A percentile compares a stretch with the other conserved stretches of the same genome.
Conservation (phyloP, 83 land plant species). For the Thuja plicata region DNA sequence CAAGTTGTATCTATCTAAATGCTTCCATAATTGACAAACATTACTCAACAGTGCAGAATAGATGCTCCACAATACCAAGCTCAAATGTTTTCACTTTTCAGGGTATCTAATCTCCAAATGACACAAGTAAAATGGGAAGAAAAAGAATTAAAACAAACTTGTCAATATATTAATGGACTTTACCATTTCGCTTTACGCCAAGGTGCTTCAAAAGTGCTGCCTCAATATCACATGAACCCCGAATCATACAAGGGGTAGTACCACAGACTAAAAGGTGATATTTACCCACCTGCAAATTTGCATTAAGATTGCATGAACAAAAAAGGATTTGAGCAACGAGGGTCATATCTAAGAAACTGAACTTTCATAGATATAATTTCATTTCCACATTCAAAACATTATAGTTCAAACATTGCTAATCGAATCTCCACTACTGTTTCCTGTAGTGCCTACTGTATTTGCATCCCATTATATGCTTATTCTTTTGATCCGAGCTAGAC, state of each 20-base stretch:
- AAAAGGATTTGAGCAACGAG: background rate
- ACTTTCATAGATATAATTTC: background rate
- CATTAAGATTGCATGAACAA: background rate
- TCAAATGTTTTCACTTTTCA: background rate
- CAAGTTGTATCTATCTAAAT: background rate
- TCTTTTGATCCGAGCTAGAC: too few species aligned
- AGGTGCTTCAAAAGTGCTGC: slow-evolving; percentile 86
- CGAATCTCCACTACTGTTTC: background rate
- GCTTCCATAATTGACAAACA: background rate
- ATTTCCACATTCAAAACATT: background rate
- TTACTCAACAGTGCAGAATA: background rate
- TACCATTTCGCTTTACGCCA: slow-evolving; percentile 91
- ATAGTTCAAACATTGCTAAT: background rate
- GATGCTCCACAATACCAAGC: background rate
- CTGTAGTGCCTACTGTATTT: too few species aligned
- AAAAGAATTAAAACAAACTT: slow-evolving; percentile 4
- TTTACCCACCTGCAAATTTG: slow-evolving; percentile 77
- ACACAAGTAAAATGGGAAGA: background rate
- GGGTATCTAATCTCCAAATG: background rate
- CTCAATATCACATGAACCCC: slow-evolving; percentile 96
- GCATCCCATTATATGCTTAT: too few species aligned
- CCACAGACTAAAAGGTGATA: slow-evolving; percentile 97
- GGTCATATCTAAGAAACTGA: background rate
- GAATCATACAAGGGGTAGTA: slow-evolving; percentile 97
- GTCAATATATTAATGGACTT: background rate